Conservation (phyloP, 2,329 filamentous ascomycete genomes). For the Geosmithia morbida region DNA sequence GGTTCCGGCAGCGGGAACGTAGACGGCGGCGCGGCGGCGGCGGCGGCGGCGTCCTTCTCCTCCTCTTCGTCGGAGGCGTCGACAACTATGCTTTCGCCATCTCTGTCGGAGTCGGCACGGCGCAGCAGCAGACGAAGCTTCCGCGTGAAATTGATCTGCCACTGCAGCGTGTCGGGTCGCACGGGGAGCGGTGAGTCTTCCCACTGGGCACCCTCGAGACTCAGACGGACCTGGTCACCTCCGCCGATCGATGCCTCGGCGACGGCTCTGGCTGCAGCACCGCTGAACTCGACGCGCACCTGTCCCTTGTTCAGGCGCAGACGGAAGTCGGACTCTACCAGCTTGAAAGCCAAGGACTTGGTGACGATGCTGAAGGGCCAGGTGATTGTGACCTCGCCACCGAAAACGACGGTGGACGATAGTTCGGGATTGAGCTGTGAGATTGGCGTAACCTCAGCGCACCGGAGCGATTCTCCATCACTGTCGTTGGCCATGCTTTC, state of each 20-base stretch:
- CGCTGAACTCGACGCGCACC: constrained; percentile 63
- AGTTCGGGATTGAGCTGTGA: constrained; percentile 37
- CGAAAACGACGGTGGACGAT: constrained; percentile 32
- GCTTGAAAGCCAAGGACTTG: constrained; percentile 58
- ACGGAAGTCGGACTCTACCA: constrained; percentile 75
- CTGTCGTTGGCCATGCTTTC: constrained; percentile 9
- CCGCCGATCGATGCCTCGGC: constrained; percentile 56
- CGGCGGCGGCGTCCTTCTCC: not conserved
- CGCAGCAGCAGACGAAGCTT: constrained; percentile 29
- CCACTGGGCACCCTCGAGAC: constrained; percentile 56
- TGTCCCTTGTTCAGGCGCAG: constrained; percentile 66
- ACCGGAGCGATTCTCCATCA: constrained; percentile 9
- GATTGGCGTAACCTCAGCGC: constrained; percentile 27
- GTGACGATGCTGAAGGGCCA: constrained; percentile 84
- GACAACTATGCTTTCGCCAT: constrained; percentile 33
- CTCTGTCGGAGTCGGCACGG: constrained; percentile 28
- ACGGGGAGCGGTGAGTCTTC: constrained; percentile 27
- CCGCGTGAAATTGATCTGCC: constrained; percentile 41
- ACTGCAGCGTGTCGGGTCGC: constrained; percentile 35
- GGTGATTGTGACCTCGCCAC: constrained; percentile 66
- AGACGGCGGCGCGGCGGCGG: not conserved
- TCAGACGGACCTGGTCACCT: constrained; percentile 60
- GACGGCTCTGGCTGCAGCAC: constrained; percentile 54
- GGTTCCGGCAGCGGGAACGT: not conserved
- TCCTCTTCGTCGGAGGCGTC: constrained; percentile 16